Conservation (phyloP, 371 early-diverging fungal species). For the Choanephora cucurbitarum region DNA sequence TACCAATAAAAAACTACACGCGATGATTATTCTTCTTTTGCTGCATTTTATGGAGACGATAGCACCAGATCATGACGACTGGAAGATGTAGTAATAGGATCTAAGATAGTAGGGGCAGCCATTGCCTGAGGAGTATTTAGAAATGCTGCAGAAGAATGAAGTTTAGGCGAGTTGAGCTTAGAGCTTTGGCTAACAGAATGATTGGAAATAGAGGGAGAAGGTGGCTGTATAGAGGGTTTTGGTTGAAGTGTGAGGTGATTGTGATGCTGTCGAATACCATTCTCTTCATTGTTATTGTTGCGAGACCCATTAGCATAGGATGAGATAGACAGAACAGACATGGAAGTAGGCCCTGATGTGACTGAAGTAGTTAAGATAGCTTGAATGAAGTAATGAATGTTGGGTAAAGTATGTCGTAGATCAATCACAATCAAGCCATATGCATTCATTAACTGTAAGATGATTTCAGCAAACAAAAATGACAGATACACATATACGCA, state of each 20-base stretch:
- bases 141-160: slow-evolving; percentile 29
- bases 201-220: slow-evolving; percentile 21
- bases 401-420: slow-evolving; percentile 78
- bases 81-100: slow-evolving; percentile 41
- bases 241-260: slow-evolving; percentile 27
- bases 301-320: slow-evolving; percentile 36
- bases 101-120: slow-evolving; percentile 40
- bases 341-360: slow-evolving; percentile 42
- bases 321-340: slow-evolving; percentile 53
- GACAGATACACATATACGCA: no score
- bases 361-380: slow-evolving; percentile 58
- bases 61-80: not conserved
- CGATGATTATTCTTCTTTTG: not conserved
- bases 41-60: not conserved
- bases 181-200: slow-evolving; percentile 19
- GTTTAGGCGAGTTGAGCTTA: slow-evolving; percentile 16
- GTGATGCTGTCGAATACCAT: slow-evolving; percentile 13
- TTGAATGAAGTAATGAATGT: slow-evolving; percentile 69
- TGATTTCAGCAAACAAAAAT: no score
- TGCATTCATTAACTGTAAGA: slow-evolving; percentile 79
- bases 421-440: slow-evolving; percentile 74
- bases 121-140: slow-evolving; percentile 34
- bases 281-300: slow-evolving; percentile 9
- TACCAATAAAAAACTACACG: no score
- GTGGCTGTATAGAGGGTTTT: slow-evolving; percentile 11